Conservation (phyloP, 1,284 basidiomycete species). For the Fomes fomentarius region DNA sequence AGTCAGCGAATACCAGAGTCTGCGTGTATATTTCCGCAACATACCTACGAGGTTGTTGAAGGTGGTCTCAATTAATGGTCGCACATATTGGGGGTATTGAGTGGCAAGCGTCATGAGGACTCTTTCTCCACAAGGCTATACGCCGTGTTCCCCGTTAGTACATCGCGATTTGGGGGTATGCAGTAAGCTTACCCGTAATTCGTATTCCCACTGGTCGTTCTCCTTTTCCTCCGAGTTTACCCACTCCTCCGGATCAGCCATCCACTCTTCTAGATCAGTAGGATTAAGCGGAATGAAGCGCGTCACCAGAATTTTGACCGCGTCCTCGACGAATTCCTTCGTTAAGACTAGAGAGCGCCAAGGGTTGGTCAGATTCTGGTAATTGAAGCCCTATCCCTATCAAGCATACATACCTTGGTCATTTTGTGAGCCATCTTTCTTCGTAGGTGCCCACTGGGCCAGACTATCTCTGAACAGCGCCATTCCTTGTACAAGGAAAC, state of each 20-base stretch:
- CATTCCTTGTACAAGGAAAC: conserved; percentile 86
- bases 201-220: conserved; percentile 87
- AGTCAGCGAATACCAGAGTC: neutral
- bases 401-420: conserved; percentile 58
- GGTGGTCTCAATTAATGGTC: conserved; percentile 67
- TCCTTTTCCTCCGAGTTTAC: conserved; percentile 84
- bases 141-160: conserved; percentile 11
- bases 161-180: neutral
- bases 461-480: conserved; percentile 87
- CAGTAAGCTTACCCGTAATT: conserved; percentile 68
- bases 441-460: conserved; percentile 68
- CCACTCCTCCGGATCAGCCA: conserved; percentile 90
- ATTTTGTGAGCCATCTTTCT: conserved; percentile 62
- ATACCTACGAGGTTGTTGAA: conserved; percentile 60
- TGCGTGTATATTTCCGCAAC: conserved; percentile 21
- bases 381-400: too few species aligned
- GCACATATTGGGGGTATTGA: conserved; percentile 75
- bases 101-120: conserved; percentile 81
- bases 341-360: conserved; percentile 73
- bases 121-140: conserved; percentile 84
- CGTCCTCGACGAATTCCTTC: conserved; percentile 75
- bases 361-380: too few species aligned
- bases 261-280: conserved; percentile 78
- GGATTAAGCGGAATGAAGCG: conserved; percentile 84
- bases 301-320: conserved; percentile 78